Base-by-base conservation (phyloP, 345 rosid genomes). In the Gossypium bickii region DNA sequence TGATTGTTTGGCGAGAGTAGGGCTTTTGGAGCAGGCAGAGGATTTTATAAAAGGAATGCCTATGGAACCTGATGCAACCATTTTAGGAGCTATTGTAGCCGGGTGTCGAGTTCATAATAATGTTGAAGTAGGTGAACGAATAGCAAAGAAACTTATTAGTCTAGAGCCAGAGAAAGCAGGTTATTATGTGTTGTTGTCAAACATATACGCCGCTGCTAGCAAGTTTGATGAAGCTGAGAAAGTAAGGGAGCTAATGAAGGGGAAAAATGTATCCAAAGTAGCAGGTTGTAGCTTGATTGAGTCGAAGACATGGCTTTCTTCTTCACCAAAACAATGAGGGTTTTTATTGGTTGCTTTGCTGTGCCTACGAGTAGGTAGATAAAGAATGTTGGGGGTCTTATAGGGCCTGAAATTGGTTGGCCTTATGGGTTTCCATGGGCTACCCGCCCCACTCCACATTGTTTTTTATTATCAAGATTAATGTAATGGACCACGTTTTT, bases 1-100 rank as follows among this genome's bases (percentile, higher is more conserved):
- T 67, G 87, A 86, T 81, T 89, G 93, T 78, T 74, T 89, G 71
- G 86, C 86, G 20, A 80, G 87, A 76, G 90, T 88, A 0, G 94
- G 94, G 75, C 74, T 79, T 51, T 25, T 85, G 59, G 86, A 84
- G 72, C 90, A 88, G 77, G 94, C 92, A 1, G 92, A 86, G 85
- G 82, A 73, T 48, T 79, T 88, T 67, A 67, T 84, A 22, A 82
- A 82, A 71, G 83, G 76, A 43, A 86, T 88, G 92, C 90, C 90
- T 0, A 47, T 84, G 73, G 85, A 85, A 63, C 84, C 94, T 59
- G 94, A 90, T 77, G 90, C 79, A 58, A 87, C 89, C 56, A 87
- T 86, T 3, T 62, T 90, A 27, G 87, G 85, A 68, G 90, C 88
- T 1, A 56, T 90, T 27, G 75, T 90, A 65, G 82, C 79, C 53